Conservation (phyloP, 495 filamentous ascomycete genomes). For the Tuber microsphaerosporum region DNA sequence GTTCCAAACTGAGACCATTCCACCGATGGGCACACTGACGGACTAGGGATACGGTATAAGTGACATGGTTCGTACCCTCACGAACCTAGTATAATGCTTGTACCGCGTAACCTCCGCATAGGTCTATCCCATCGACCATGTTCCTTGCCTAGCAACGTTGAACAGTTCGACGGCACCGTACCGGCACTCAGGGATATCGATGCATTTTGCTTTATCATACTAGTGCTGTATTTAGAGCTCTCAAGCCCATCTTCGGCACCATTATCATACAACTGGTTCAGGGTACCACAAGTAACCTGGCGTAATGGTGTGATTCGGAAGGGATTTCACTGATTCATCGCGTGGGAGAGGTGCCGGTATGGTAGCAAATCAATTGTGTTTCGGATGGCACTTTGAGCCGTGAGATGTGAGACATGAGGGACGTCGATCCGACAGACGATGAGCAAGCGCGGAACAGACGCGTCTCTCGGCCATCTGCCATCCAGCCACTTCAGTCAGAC, state of each 20-base stretch:
- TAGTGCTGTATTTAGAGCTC: not conserved
- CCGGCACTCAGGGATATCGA: not conserved
- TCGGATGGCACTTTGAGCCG: not conserved
- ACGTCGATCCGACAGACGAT: not conserved
- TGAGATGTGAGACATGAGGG: not conserved
- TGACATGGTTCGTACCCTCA: not conserved
- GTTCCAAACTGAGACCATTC: no score
- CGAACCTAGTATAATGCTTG: not conserved
- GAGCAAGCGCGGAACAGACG: not conserved
- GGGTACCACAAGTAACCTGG: not conserved
- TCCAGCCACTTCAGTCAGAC: not conserved
- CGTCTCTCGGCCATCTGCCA: not conserved
- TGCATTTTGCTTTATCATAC: not conserved
- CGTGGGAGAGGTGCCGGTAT: not conserved
- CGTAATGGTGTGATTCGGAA: not conserved
- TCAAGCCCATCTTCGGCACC: not conserved
- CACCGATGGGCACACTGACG: no score
- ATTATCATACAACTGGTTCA: not conserved
- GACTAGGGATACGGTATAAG: not conserved
- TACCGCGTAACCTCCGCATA: not conserved
- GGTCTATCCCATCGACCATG: not conserved
- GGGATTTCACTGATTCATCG: not conserved
- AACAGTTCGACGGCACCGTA: not conserved
- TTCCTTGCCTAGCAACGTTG: not conserved
- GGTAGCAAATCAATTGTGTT: not conserved